A percentile compares a stretch with the other conserved stretches of the same genome.
Conservation (phyloP, 2,329 filamentous ascomycete genomes). For the Phialocephala sp. region DNA sequence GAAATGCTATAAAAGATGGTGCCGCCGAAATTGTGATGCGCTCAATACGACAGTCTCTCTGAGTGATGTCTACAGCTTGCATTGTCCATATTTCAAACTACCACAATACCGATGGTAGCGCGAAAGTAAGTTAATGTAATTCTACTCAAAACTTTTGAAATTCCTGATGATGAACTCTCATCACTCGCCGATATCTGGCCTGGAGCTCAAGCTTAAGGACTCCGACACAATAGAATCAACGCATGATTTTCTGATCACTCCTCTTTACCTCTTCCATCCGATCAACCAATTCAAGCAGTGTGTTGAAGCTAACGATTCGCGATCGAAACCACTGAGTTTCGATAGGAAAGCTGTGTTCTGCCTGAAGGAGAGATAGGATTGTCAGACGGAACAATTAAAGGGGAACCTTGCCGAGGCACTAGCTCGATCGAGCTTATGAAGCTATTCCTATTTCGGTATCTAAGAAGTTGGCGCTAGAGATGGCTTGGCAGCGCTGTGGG, state of each 20-base stretch:
- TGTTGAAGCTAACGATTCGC: not conserved
- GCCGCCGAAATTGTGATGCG: not conserved
- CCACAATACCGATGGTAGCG: not conserved
- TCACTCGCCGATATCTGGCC: slow-evolving; percentile 22
- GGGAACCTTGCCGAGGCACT: not conserved
- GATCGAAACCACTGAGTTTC: not conserved
- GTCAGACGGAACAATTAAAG: not conserved
- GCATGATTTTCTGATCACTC: slow-evolving; percentile 7
- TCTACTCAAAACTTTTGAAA: not conserved
- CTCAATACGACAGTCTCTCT: not conserved
- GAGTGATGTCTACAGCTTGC: not conserved
- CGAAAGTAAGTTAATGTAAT: not conserved
- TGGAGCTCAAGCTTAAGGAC: slow-evolving; percentile 14
- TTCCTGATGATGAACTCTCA: not conserved
- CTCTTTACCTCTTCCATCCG: not conserved
- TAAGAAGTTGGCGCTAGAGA: not conserved
- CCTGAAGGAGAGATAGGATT: not conserved
- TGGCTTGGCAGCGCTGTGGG: slow-evolving; percentile 8
- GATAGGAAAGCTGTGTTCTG: not conserved
- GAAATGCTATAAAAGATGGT: not conserved
- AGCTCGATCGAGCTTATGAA: not conserved
- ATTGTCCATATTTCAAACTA: not conserved
- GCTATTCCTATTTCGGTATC: not conserved
- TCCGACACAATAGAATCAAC: slow-evolving; percentile 16
- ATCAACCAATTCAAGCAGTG: not conserved